These are phyloP conservation scores for Alternaria sp. DNA, from an alignment of 2,329 filamentous ascomycete species.

Conservation along the genomic window DNA sequence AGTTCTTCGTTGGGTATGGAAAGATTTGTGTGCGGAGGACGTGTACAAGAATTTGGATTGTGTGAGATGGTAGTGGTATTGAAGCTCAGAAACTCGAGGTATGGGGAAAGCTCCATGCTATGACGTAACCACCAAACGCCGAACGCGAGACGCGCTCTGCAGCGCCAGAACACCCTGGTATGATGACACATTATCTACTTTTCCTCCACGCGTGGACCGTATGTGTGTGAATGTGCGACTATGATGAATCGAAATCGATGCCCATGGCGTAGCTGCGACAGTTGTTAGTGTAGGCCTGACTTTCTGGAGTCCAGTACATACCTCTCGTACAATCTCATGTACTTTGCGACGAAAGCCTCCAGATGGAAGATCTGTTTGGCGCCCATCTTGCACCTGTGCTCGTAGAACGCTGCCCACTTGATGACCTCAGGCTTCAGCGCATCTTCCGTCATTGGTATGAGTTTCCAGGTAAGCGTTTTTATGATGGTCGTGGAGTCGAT, in stretches of 20 bases:
- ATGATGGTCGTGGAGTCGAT: slow-evolving; percentile 94
- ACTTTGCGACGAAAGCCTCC: slow-evolving; percentile 97
- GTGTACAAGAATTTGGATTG: not conserved
- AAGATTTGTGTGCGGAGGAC: not conserved
- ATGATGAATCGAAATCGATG: slow-evolving; percentile 58
- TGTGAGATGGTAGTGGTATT: slow-evolving; percentile 1
- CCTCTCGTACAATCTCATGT: slow-evolving; percentile 96
- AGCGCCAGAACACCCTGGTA: slow-evolving; percentile 7
- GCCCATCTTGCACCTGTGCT: slow-evolving; percentile 90
- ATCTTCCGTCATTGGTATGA: slow-evolving; percentile 87
- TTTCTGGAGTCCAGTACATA: slow-evolving; percentile 52
- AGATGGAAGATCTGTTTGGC: slow-evolving; percentile 97
- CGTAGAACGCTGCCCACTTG: slow-evolving; percentile 96
- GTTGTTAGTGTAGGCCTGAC: slow-evolving; percentile 3
- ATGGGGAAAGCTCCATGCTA: slow-evolving; percentile 11
- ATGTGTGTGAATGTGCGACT: not conserved
- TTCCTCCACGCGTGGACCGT: not conserved
- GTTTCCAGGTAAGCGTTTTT: slow-evolving; percentile 92
- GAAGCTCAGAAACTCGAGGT: slow-evolving; percentile 10
- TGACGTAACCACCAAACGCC: slow-evolving; percentile 15
- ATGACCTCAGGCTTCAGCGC: slow-evolving; percentile 89
- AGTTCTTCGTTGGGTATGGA: not conserved
- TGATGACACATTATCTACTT: not conserved
- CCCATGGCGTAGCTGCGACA: slow-evolving; percentile 68
- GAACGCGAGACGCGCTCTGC: slow-evolving; percentile 8